These are phyloP conservation scores for Zymoseptoria tritici DNA, from an alignment of 2,329 filamentous ascomycete species.

Conservation along the genomic window DNA sequence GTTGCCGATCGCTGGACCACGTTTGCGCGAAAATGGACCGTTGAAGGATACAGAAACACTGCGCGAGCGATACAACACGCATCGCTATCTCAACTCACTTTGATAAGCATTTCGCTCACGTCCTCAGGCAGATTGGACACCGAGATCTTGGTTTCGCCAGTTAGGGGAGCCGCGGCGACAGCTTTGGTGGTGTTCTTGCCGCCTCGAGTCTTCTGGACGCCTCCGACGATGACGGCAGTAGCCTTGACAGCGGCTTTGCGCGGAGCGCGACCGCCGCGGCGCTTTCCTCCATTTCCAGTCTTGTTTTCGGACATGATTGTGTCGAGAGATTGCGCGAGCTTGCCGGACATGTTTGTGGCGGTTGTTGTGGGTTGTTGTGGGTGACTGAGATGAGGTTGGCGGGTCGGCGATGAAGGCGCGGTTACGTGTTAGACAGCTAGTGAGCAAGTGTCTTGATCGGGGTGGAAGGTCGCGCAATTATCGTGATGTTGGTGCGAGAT, in stretches of 20 bases:
- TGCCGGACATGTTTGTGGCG: constrained; percentile 52
- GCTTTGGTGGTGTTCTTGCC: constrained; percentile 49
- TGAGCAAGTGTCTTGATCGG: not conserved
- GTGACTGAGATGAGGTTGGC: not conserved
- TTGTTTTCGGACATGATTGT: constrained; percentile 60
- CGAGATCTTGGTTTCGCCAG: constrained; percentile 88
- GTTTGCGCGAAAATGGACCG: too few relatives aligned
- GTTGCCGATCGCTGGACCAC: not conserved
- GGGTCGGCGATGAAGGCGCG: not conserved
- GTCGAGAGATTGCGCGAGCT: constrained; percentile 94
- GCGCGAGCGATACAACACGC: too few relatives aligned
- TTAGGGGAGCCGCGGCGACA: constrained; percentile 52
- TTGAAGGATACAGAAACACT: too few relatives aligned
- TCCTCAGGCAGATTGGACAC: constrained; percentile 98
- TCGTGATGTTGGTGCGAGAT: not conserved
- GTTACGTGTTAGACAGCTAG: not conserved
- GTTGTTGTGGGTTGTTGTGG: not conserved
- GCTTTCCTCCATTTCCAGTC: constrained; percentile 38
- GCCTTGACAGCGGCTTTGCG: constrained; percentile 43
- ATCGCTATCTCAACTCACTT: too few relatives aligned
- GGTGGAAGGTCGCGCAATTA: not conserved
- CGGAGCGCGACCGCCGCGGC: constrained; percentile 37
- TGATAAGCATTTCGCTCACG: constrained; percentile 94
- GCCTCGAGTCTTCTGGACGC: constrained; percentile 61
- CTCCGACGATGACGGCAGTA: constrained; percentile 48